Evolutionary conservation across 352 stramenopile genomes (phyloP).

Genomic region (Phytopythium helicoides): DNA sequence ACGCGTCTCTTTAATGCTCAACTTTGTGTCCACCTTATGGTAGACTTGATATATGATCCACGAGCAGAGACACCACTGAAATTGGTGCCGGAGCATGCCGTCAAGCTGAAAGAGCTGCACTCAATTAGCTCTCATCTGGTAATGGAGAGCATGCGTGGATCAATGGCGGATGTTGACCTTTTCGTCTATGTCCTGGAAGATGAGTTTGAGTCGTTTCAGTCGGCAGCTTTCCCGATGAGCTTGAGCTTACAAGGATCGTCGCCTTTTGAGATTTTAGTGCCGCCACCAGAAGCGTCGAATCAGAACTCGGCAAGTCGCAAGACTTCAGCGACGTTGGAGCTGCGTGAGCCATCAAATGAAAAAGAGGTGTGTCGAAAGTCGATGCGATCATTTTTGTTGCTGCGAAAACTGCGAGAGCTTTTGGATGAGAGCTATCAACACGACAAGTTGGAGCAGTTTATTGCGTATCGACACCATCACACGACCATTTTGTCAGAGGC

Average conservation of each 20-base stretch:
- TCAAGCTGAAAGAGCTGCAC: conserved; percentile 50
- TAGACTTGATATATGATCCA: conserved; percentile 57
- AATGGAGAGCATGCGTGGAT: conserved; percentile 82
- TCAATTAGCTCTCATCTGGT: conserved; percentile 67
- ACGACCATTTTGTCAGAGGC: conserved; percentile 41
- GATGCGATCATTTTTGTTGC: conserved; percentile 63
- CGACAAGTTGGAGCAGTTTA: conserved; percentile 54
- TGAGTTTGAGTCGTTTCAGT: conserved; percentile 52
- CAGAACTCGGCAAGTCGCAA: conserved; percentile 12
- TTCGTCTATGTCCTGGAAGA: conserved; percentile 84
- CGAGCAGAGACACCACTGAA: conserved; percentile 13
- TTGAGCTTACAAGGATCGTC: conserved; percentile 62
- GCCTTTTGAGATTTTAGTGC: conserved; percentile 67
- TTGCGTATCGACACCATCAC: conserved; percentile 55
- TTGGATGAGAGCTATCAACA: conserved; percentile 40
- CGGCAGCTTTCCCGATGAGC: conserved; percentile 39
- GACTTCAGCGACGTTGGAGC: conserved; percentile 23
- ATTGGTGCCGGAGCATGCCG: conserved; percentile 17
- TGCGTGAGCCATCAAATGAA: conserved; percentile 58
- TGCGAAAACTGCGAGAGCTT: conserved; percentile 52
- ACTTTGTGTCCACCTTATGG: conserved; percentile 43
- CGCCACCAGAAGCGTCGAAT: conserved; percentile 13
- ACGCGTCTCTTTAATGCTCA: conserved; percentile 56
- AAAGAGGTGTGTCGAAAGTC: conserved; percentile 72
- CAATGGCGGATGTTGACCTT: conserved; percentile 73